Percentiles rank a stretch among this genome's conserved stretches.
Evolutionary conservation across 495 filamentous ascomycete species (phyloP).

Genomic region (Penicillium flavigenum): DNA sequence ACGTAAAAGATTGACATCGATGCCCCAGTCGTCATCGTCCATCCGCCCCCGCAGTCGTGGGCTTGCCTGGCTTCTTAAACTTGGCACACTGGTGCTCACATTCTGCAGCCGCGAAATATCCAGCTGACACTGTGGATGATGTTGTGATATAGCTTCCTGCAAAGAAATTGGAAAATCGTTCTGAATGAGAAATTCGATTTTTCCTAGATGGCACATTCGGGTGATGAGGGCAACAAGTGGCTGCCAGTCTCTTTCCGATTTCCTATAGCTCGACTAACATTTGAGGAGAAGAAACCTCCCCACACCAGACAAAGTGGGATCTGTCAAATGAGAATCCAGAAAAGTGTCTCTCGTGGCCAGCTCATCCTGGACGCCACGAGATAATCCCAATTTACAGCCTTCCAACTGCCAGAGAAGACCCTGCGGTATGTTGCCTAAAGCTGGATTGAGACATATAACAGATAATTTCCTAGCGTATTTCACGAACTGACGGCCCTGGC

Average conservation of each 20-base stretch:
- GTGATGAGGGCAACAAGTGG: conserved; percentile 1
- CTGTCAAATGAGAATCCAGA: conserved; percentile 7
- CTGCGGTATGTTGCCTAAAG: background rate
- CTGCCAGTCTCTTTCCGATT: background rate
- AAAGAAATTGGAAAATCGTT: conserved; percentile 19
- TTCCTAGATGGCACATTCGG: background rate
- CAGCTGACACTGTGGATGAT: conserved; percentile 1
- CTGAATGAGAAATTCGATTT: conserved; percentile 6
- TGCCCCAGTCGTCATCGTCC: background rate
- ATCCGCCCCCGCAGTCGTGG: background rate
- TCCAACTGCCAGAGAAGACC: background rate
- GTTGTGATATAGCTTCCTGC: background rate
- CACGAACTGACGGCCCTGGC: background rate
- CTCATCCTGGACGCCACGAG: background rate
- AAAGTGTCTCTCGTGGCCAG: conserved; percentile 2
- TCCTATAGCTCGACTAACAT: background rate
- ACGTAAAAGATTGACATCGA: conserved; percentile 7
- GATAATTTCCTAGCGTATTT: background rate
- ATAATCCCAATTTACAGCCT: background rate
- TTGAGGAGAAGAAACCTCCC: too few species aligned
- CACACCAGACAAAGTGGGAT: too few species aligned
- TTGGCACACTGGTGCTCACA: background rate
- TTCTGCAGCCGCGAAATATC: background rate
- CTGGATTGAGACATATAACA: background rate
- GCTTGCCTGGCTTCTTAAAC: background rate